These are phyloP conservation scores for Russula vinacea DNA, from an alignment of 768 basidiomycete species.

Conservation along the genomic window DNA sequence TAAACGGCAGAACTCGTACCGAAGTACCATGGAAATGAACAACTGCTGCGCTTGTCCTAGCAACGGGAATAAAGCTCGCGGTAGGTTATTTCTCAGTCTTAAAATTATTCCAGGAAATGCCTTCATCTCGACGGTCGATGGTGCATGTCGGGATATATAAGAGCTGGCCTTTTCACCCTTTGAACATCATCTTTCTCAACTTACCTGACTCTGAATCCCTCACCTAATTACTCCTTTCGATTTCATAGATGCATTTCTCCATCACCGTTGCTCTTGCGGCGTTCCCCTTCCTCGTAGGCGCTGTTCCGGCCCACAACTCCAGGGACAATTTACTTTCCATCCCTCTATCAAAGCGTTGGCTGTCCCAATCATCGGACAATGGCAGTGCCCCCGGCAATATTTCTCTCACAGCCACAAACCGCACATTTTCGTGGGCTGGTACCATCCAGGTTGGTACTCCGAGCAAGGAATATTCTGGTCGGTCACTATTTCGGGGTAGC, in stretches of 20 bases:
- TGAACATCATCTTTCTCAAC: too few species aligned
- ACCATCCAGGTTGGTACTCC: neutral
- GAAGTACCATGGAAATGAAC: too few species aligned
- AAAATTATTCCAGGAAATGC: too few species aligned
- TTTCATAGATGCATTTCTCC: neutral
- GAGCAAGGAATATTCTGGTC: neutral
- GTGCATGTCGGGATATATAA: too few species aligned
- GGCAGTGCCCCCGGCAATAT: neutral
- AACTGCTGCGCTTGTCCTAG: too few species aligned
- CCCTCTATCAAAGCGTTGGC: neutral
- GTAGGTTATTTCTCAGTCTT: too few species aligned
- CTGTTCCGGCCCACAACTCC: neutral
- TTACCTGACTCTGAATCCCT: too few species aligned
- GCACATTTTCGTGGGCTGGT: neutral
- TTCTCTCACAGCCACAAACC: neutral
- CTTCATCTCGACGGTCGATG: too few species aligned
- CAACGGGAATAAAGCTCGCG: too few species aligned
- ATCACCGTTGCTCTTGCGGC: neutral
- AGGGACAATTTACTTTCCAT: neutral
- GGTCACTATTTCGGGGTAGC: neutral
- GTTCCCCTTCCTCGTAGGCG: neutral
- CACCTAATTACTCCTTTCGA: neutral
- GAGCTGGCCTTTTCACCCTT: too few species aligned
- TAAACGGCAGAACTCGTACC: too few species aligned
- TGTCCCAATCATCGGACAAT: neutral